These are phyloP conservation scores for Phytopythium chamaehyphon DNA, from an alignment of 352 stramenopile species.

Conservation along the genomic window DNA sequence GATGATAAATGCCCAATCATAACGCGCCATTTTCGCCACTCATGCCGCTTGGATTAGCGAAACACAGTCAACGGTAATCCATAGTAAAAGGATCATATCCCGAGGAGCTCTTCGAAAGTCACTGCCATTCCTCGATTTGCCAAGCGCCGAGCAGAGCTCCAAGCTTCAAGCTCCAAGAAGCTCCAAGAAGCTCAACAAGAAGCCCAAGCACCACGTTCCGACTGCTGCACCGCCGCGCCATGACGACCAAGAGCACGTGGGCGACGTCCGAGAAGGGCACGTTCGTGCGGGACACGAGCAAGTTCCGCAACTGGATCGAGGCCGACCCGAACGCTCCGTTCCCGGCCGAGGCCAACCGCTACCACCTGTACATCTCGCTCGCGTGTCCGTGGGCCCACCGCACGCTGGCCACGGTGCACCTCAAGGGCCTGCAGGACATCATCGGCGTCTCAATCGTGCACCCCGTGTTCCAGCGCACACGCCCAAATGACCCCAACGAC, in stretches of 20 bases:
- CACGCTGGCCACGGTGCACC: constrained; percentile 78
- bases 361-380: constrained; percentile 96
- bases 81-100: not conserved
- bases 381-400: constrained; percentile 91
- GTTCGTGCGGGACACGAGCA: constrained; percentile 69
- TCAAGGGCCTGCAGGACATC: constrained; percentile 95
- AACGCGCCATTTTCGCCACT: not conserved
- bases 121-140: constrained; percentile 13
- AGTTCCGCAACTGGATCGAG: constrained; percentile 83
- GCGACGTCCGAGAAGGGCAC: constrained; percentile 61
- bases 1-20: not conserved
- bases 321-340: constrained; percentile 52
- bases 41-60: constrained; percentile 4
- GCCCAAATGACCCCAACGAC: constrained; percentile 66
- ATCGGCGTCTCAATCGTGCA: constrained; percentile 93
- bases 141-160: not conserved
- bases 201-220: not conserved
- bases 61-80: not conserved
- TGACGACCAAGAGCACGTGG: constrained; percentile 66
- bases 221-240: constrained; percentile 11
- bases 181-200: not conserved
- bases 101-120: not conserved
- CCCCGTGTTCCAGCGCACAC: constrained; percentile 76
- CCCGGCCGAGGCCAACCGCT: constrained; percentile 52
- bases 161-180: not conserved